Evolutionary conservation across 345 rosid species (phyloP), one percentile per base, ranked within the genome.

Genomic region (Mallotus nudiflorus): DNA sequence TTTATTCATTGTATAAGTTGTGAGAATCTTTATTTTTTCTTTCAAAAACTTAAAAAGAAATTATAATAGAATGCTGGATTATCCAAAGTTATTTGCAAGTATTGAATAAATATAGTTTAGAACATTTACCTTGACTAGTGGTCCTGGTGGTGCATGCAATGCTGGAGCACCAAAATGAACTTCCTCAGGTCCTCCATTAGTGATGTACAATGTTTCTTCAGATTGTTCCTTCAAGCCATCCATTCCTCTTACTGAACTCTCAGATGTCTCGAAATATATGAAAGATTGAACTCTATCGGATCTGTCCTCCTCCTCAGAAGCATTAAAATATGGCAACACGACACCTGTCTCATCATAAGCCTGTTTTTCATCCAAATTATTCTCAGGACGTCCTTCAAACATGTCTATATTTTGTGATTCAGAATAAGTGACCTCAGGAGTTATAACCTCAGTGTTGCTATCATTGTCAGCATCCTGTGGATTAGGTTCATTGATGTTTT

Each of bases 101-200:
- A 72, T 68, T 51, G 13, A 56, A 45, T 49, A 58, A 27, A 44
- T 67, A 54, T 16, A 22, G 48, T 48, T 60, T 1, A 52, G 50
- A 71, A 67, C 65, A 61, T 54, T 80, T 75, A 85, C 90, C 93
- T 88, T 75, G 48, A 71, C 19, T 29, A 49, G 64, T 40, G 44
- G 70, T 73, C 67, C 69, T 42, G 78, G 33, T 60, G 77, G 56
- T 24, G 31, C 66, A 52, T 66, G 66, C 69, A 68, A 62, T 48
- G 77, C 72, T 44, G 78, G 76, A 20, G 59, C 37, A 19, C 29
- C 66, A 77, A 70, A 42, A 62, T 45, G 73, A 42, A 52, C 69
- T 71, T 81, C 70, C 31, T 28, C 63, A 16, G 72, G 61, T 66
- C 72, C 88, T 78, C 76, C 86, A 68, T 68, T 69, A 55, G 83